Base-by-base conservation (phyloP, 202 grass and related monocot genomes). In the Zoysia matrella region DNA sequence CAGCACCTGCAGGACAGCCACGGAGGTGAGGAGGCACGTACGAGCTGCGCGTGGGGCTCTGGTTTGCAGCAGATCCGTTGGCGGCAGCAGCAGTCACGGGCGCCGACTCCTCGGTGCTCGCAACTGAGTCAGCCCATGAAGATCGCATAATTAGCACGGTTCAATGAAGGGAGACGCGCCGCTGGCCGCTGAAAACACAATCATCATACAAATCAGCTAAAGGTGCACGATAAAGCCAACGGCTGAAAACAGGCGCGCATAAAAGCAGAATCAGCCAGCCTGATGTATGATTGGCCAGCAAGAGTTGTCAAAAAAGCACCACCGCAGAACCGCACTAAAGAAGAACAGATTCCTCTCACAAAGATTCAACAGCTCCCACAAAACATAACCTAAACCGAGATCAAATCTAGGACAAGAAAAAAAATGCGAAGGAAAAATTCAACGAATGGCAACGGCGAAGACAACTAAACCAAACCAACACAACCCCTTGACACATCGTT, bases 21-120 rank as follows among this genome's bases (percentile, higher is more conserved):
- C 92, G 92, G 13, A 91, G 89, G 70, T 94, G 92, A 64, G 92
- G 92, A 72, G 92, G 92, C n/a, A 94, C 84, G 80, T 94, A 94
- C 2, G 86, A 49, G 9, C 86, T 89, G 76, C 74, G 92, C 44
- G 89, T 89, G 60, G 18, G 60, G 16, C 18, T 22, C 60, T 62
- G 60, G 60, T 62, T 62, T 36, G 30, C 30, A 36, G 30, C 0
- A 36, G 30, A 36, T 36, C 30, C 30, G 30, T 36, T 36, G 30
- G 30, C 30, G 1, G 30, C 30, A 77, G 82, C 77, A 87, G 45
- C 90, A 82, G 91, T 92, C 71, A 42, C 91, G 87, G 85, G 68
- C 92, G 87, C 96, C 92, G 96, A 90, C 88, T 76, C 94, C 67
- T 98, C 30, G 30, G 30, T 36, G 30, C 30, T 36, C 30, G 30